phyloP scores from a whole-genome alignment of 306 rosid genomes.

The Dryas octopetala region DNA sequence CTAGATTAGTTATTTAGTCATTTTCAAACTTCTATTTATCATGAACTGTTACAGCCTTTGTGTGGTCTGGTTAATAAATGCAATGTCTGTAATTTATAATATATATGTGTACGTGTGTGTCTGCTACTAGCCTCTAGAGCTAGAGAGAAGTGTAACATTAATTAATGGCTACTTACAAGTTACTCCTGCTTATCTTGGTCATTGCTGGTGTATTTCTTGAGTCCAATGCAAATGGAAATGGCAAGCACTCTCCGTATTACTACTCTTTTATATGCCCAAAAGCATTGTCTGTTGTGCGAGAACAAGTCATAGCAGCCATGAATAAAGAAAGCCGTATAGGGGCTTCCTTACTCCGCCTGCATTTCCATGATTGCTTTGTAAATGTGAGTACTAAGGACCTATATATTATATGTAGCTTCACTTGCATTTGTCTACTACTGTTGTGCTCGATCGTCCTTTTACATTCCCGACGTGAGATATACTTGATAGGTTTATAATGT shows the following conservation, averaged over 20 bases:
- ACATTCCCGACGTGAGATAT: too few species aligned
- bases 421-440: background rate
- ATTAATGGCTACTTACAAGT: constrained; percentile 40
- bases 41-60: background rate
- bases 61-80: background rate
- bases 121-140: background rate
- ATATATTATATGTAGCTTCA: background rate
- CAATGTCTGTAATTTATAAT: background rate
- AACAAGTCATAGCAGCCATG: constrained; percentile 42
- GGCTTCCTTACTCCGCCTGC: constrained; percentile 61
- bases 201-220: constrained; percentile 18
- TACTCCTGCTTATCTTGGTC: constrained; percentile 33
- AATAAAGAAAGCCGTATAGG: constrained; percentile 41
- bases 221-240: constrained; percentile 1
- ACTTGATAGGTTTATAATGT: too few species aligned
- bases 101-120: background rate
- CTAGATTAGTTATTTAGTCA: background rate
- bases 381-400: constrained; percentile 34
- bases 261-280: constrained; percentile 45
- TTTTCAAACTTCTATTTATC: too few species aligned
- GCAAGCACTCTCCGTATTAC: constrained; percentile 28
- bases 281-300: constrained; percentile 35
- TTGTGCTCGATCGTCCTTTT: background rate
- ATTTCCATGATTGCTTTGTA: constrained; percentile 71
- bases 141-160: background rate